A percentile compares a stretch with the other conserved stretches of the same genome.
These are phyloP conservation scores for Phytopythium cucurbitacearum DNA, from an alignment of 352 stramenopile genomes.

Conservation along the genomic window DNA sequence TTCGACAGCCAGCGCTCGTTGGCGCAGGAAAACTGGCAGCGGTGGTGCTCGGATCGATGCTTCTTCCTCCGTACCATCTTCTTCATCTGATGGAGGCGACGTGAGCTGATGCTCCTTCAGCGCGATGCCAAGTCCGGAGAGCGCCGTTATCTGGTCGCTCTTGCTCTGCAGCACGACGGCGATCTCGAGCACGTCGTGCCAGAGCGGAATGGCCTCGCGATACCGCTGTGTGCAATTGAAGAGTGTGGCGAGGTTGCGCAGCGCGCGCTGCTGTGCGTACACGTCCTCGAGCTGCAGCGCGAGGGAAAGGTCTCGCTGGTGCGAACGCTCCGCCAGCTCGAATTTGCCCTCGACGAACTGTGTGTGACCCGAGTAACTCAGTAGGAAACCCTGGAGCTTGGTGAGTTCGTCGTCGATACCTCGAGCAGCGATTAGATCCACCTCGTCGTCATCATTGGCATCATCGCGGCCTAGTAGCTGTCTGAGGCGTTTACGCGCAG, in stretches of 20 bases:
- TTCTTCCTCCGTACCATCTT: slow-evolving; percentile 10
- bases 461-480: slow-evolving; percentile 12
- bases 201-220: slow-evolving; percentile 41
- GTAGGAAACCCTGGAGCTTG: slow-evolving; percentile 37
- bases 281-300: slow-evolving; percentile 50
- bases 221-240: slow-evolving; percentile 41
- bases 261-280: slow-evolving; percentile 38
- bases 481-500: slow-evolving; percentile 24
- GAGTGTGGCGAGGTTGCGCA: slow-evolving; percentile 49
- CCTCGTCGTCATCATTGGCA: slow-evolving; percentile 4
- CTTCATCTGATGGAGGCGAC: neutral
- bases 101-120: slow-evolving; percentile 21
- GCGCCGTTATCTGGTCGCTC: slow-evolving; percentile 34
- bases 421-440: neutral
- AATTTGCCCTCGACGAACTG: slow-evolving; percentile 45
- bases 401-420: slow-evolving; percentile 19
- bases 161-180: slow-evolving; percentile 34
- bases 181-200: slow-evolving; percentile 48
- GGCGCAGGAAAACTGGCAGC: slow-evolving; percentile 37
- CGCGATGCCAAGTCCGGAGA: slow-evolving; percentile 35
- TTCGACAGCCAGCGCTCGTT: slow-evolving; percentile 38
- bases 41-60: slow-evolving; percentile 11
- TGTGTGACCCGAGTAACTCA: slow-evolving; percentile 42
- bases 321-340: slow-evolving; percentile 25
- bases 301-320: slow-evolving; percentile 47